Percentiles rank a stretch among this genome's conserved stretches.
These are phyloP conservation scores for Sistotremastrum suecicum DNA, from an alignment of 768 basidiomycete species.

Conservation along the genomic window DNA sequence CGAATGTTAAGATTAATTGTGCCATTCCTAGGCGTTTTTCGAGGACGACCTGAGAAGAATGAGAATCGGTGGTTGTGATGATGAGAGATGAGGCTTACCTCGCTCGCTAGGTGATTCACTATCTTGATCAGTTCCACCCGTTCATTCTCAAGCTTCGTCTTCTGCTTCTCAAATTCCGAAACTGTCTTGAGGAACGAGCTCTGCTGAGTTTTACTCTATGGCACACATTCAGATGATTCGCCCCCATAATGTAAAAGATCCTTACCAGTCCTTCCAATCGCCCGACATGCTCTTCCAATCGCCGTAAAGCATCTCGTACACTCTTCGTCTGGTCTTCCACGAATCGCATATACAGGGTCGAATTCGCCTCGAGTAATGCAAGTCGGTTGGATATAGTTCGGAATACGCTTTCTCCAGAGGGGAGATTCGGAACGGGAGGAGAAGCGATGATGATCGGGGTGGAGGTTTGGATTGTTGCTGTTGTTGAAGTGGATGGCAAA, in stretches of 20 bases:
- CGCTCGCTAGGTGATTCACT: conserved; percentile 64
- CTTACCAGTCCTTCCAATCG: conserved; percentile 63
- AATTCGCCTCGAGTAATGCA: conserved; percentile 70
- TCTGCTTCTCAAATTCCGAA: conserved; percentile 55
- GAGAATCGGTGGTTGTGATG: neutral
- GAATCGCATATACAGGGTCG: conserved; percentile 71
- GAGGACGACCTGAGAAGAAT: conserved; percentile 45
- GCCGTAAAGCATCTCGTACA: conserved; percentile 57
- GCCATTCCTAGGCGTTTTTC: conserved; percentile 86
- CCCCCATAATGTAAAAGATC: conserved; percentile 3
- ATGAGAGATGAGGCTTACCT: conserved; percentile 35
- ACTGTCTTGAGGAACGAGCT: conserved; percentile 50
- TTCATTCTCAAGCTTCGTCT: conserved; percentile 52
- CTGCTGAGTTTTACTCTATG: conserved; percentile 56
- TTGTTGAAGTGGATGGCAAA: neutral
- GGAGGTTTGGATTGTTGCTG: neutral
- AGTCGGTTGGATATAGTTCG: conserved; percentile 93
- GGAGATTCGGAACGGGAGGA: neutral
- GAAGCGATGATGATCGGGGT: neutral
- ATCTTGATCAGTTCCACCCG: conserved; percentile 52
- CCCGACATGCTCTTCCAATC: conserved; percentile 67
- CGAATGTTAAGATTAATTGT: conserved; percentile 71
- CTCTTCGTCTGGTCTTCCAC: conserved; percentile 78
- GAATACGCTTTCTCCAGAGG: conserved; percentile 83
- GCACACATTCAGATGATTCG: neutral